phyloP scores from a whole-genome alignment of 805 yeast species.

The Yamadazyma sp. region DNA sequence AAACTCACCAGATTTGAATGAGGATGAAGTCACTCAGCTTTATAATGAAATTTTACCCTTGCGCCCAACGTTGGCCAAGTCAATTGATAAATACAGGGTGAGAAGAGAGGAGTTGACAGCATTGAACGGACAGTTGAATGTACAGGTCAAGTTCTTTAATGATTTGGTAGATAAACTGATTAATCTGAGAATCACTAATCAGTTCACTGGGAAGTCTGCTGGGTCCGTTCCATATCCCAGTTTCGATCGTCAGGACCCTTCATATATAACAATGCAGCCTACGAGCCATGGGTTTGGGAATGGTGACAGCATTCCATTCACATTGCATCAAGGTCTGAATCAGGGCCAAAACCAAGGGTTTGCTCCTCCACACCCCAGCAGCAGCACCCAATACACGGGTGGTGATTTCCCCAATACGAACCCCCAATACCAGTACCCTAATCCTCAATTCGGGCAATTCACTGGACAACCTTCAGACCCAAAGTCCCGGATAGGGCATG shows the following conservation, averaged over 20 bases:
- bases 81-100: conserved; percentile 74
- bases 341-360: neutral
- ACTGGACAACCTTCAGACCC: neutral
- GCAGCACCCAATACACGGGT: too few relatives aligned
- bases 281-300: conserved; percentile 46
- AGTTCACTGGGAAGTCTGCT: conserved; percentile 3
- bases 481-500: neutral
- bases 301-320: conserved; percentile 3
- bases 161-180: conserved; percentile 56
- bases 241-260: conserved; percentile 6
- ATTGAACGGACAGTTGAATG: conserved; percentile 66
- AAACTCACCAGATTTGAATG: conserved; percentile 40
- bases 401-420: too few relatives aligned
- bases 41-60: conserved; percentile 72
- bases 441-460: neutral
- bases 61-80: conserved; percentile 69
- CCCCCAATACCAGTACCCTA: too few relatives aligned
- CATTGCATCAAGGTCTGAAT: too few relatives aligned
- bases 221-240: conserved; percentile 16
- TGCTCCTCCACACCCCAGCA: too few relatives aligned
- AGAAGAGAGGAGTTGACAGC: conserved; percentile 75
- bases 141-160: conserved; percentile 70
- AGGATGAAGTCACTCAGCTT: conserved; percentile 66
- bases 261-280: conserved; percentile 18
- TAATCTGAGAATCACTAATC: conserved; percentile 21